Evolutionary conservation across 2,329 filamentous ascomycete species (phyloP), one percentile per base, ranked within the genome.

Genomic region (Zymoseptoria pseudotritici): DNA sequence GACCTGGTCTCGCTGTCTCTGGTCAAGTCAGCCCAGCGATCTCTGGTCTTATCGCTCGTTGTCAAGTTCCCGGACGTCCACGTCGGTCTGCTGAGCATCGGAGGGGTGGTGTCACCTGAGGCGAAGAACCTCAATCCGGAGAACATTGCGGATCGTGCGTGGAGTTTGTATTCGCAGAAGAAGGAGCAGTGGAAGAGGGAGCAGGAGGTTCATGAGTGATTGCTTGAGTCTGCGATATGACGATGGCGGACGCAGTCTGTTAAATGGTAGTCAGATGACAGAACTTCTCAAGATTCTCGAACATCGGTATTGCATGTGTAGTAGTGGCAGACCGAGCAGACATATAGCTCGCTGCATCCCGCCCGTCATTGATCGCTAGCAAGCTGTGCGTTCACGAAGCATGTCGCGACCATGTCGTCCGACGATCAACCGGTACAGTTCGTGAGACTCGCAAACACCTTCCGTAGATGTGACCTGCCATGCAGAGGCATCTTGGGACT

Each of bases 11-110:
- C 78, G 0, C 70, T 83, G 5, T 80, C 78, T 2, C 71, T 82
- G 57, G 75, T 74, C 52, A 83, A 83, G 65, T 78, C 80, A 1
- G 75, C 80, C 0, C 81, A 84, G 71, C 70, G 77, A 19, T 82
- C 79, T 50, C 68, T 83, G 65, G 73, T 81, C 9, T 70, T 79
- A 59, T 78, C 73, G 17, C 69, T 83, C 63, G 65, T 72, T 21
- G 70, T 72, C 58, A 74, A 75, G 8, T 81, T 77, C 58, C 67
- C 73, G 55, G 75, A 76, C 2, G 76, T 83, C 2, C 79, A 82
- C 60, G 67, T 80, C 19, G 80, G 76, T 0, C 65, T 83, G 19
- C 67, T 83, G 2, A 74, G 69, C 54, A 75, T 82, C 0, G 76
- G 76, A 2, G 81, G 80, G 0, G 64, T 69, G 0, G 79, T 82